Conservation (phyloP, 1,284 basidiomycete species). For the Moniliophthora roreri region DNA sequence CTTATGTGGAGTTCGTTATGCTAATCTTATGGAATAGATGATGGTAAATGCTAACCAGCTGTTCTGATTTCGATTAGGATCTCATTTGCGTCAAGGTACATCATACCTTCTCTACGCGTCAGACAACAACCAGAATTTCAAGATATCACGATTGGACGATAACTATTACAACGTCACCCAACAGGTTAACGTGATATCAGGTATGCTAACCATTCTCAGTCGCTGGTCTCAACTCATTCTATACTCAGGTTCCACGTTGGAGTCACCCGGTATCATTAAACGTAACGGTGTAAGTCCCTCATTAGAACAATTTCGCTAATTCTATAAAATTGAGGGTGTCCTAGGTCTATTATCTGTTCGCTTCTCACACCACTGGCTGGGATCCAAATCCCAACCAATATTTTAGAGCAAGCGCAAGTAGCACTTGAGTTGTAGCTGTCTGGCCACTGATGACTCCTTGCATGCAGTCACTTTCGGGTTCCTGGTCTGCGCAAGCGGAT, state of each 20-base stretch:
- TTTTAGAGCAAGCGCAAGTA: conserved; percentile 48
- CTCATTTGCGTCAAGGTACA: conserved; percentile 21
- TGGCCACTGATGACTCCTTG: conserved; percentile 2
- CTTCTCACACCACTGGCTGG: conserved; percentile 50
- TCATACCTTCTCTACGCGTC: conserved; percentile 64
- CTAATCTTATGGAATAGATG: conserved; percentile 30
- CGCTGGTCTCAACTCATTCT: neutral
- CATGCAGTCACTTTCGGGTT: conserved; percentile 49
- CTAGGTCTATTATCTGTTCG: conserved; percentile 59
- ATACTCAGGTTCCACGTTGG: conserved; percentile 49
- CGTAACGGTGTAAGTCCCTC: conserved; percentile 43
- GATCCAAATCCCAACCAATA: conserved; percentile 50
- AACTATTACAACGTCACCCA: conserved; percentile 59
- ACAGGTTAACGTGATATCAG: conserved; percentile 45
- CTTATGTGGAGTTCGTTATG: neutral
- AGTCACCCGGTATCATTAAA: conserved; percentile 63
- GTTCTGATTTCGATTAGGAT: neutral
- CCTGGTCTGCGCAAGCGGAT: conserved; percentile 58
- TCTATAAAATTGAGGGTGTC: neutral
- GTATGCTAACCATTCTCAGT: conserved; percentile 27
- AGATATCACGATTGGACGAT: conserved; percentile 54
- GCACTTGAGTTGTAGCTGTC: neutral
- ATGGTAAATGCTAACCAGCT: conserved; percentile 28
- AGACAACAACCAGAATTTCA: conserved; percentile 70
- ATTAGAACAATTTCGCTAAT: neutral